Percentiles rank a stretch among this genome's conserved stretches.
These are phyloP conservation scores for Allium cepa DNA, from an alignment of 106 monocot species.

Conservation along the genomic window DNA sequence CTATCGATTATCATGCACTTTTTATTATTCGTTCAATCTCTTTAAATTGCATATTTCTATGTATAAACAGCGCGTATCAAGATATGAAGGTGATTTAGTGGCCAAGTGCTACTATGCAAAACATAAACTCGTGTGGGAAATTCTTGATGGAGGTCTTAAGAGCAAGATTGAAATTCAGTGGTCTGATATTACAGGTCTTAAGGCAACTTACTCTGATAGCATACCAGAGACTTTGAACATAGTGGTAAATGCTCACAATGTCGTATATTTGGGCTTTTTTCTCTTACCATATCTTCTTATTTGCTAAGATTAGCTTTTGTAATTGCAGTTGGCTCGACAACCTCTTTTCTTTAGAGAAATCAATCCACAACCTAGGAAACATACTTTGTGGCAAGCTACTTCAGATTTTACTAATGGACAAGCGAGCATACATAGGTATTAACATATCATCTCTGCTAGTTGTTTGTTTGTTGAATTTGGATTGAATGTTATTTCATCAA, in stretches of 20 bases:
- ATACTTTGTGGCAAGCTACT: constrained; percentile 94
- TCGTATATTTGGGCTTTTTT: background rate
- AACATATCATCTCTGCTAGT: background rate
- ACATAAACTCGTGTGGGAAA: constrained; percentile 81
- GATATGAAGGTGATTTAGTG: constrained; percentile 74
- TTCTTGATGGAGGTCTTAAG: constrained; percentile 75
- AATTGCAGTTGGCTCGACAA: constrained; percentile 60
- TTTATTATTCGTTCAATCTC: background rate
- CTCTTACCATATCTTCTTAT: background rate
- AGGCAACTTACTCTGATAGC: constrained; percentile 59
- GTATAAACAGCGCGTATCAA: constrained; percentile 42
- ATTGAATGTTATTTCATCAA: background rate
- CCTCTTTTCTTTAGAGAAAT: constrained; percentile 96
- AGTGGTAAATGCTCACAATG: constrained; percentile 30
- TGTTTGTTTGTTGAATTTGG: background rate
- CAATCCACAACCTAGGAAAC: constrained; percentile 96
- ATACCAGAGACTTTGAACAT: constrained; percentile 50
- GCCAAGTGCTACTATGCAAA: constrained; percentile 79
- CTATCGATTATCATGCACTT: too few relatives aligned
- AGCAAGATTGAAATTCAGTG: constrained; percentile 84
- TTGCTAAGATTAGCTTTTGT: background rate
- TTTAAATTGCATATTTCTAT: background rate
- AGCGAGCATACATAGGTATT: constrained; percentile 77
- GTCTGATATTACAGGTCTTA: constrained; percentile 72
- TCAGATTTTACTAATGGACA: constrained; percentile 96